These are phyloP conservation scores for Moesziomyces antarcticus DNA, from an alignment of 1,284 basidiomycete genomes.

Conservation along the genomic window DNA sequence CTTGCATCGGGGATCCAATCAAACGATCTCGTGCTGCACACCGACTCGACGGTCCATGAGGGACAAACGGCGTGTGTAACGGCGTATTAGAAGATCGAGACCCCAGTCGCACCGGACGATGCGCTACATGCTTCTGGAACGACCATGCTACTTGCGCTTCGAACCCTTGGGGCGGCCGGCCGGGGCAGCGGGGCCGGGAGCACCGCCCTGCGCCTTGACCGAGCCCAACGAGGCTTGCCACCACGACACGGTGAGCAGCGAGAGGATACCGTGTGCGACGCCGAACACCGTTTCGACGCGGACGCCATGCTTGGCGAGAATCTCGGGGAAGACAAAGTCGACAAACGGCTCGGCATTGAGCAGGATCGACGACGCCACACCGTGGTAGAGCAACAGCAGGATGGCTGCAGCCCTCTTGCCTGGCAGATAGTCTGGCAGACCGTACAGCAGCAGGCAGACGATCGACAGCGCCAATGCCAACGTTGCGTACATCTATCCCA, in stretches of 20 bases:
- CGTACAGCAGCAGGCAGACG: slow-evolving; percentile 39
- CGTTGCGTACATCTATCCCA: slow-evolving; percentile 27
- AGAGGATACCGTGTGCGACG: slow-evolving; percentile 41
- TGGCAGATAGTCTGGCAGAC: slow-evolving; percentile 77
- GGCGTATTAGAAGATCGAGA: no score
- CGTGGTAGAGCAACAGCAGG: slow-evolving; percentile 80
- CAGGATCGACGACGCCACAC: slow-evolving; percentile 77
- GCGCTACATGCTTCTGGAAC: no score
- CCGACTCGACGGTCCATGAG: no score
- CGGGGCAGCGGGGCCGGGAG: slow-evolving; percentile 1
- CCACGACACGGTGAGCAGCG: slow-evolving; percentile 41
- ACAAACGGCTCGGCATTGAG: slow-evolving; percentile 82
- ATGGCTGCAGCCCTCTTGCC: slow-evolving; percentile 84
- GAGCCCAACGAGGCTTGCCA: slow-evolving; percentile 38
- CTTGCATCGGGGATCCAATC: no score
- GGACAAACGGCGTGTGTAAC: no score
- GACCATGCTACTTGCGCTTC: slow-evolving; percentile 17
- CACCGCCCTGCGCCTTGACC: slow-evolving; percentile 20
- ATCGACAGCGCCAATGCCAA: slow-evolving; percentile 35
- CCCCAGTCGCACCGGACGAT: no score
- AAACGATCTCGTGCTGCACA: no score
- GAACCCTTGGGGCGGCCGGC: slow-evolving; percentile 6
- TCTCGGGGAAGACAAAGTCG: slow-evolving; percentile 76
- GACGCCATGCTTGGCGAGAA: slow-evolving; percentile 71
- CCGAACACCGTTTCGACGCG: slow-evolving; percentile 31